Evolutionary conservation across 208 protist species (phyloP), one percentile per base, ranked within the genome.

Genomic region (Leishmania aethiopica): DNA sequence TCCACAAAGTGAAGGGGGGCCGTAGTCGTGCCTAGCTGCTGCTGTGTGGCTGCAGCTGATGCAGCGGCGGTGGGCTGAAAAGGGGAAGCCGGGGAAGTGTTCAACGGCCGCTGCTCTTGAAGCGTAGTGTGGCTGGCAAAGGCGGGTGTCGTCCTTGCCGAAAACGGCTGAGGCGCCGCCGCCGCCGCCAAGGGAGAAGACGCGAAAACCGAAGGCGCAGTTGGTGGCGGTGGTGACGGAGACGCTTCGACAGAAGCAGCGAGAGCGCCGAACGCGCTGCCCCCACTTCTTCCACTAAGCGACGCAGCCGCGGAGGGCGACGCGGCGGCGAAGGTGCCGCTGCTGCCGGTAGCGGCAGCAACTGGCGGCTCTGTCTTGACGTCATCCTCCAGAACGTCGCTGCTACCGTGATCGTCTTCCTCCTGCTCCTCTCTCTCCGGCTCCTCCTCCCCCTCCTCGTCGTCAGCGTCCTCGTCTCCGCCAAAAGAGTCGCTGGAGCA

Each of bases 1-100:
- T 84, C 84, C 15, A 79, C 72, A 72, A 84, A 87, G 11, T 82
- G 80, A 51, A 84, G 72, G 5, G 84, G 51, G 22, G 32, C 32
- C 13, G 76, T 69, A 19, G 70, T 55, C 13, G 51, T 67, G 37
- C 7, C 72, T 37, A 42, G 19, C 49, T 45, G 45, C 32, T 59
- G 72, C 55, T 62, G 28, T 64, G 73, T 19, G 4, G 51, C 53
- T 17, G 55, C 57, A 55, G 51, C 51, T 32, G 60, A n/a, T 57
- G 42, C 32, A 25, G 28, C 32, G 0, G 49, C 15, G 47, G 69
- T n/a, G 62, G 73, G 15, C 45, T 51, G 70, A 6, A 42, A 70
- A n/a, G 64, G 0, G 28, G 70, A 28, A 10, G 47, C 70, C 5
- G 47, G 70, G 47, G 10, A 5, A 45, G 70, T 37, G 47, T 35